phyloP scores from a whole-genome alignment of 345 rosid genomes.

The Pugionium dolabratum region DNA sequence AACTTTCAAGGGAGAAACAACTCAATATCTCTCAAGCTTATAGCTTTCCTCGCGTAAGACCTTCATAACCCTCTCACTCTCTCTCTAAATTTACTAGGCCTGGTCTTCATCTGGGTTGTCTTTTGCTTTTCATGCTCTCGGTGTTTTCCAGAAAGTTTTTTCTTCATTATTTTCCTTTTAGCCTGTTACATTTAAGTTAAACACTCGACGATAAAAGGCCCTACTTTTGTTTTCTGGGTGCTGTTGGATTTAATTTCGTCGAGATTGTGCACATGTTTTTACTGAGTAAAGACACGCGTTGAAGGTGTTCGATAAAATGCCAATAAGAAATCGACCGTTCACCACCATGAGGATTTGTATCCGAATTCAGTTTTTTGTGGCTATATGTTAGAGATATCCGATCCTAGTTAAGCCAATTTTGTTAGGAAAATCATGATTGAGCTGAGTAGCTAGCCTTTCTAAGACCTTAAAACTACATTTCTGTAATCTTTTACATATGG shows the following conservation, averaged over 20 bases:
- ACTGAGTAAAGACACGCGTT: neutral
- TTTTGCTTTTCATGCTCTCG: neutral
- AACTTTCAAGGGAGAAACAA: slow-evolving; percentile 2
- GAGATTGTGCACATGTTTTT: neutral
- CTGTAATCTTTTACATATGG: neutral
- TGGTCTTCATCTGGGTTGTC: slow-evolving; percentile 8
- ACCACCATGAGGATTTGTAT: neutral
- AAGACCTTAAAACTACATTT: neutral
- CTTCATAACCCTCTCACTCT: slow-evolving; percentile 17
- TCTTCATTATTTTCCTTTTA: neutral
- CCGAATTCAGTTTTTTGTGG: neutral
- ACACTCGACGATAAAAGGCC: neutral
- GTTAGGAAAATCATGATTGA: neutral
- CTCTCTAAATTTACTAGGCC: neutral
- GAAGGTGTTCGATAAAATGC: slow-evolving; percentile 40
- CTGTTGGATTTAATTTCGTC: neutral
- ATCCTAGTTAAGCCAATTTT: neutral
- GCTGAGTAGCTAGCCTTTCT: slow-evolving; percentile 5
- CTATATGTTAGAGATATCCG: neutral
- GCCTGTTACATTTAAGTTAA: neutral
- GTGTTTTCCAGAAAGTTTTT: neutral
- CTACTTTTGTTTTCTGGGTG: slow-evolving; percentile 12
- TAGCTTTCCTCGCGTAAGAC: slow-evolving; percentile 16
- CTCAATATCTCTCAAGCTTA: slow-evolving; percentile 19
- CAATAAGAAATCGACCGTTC: slow-evolving; percentile 1